These are phyloP conservation scores for Cavenderia fasciculata DNA, from an alignment of 78 protist genomes.

Conservation along the genomic window DNA sequence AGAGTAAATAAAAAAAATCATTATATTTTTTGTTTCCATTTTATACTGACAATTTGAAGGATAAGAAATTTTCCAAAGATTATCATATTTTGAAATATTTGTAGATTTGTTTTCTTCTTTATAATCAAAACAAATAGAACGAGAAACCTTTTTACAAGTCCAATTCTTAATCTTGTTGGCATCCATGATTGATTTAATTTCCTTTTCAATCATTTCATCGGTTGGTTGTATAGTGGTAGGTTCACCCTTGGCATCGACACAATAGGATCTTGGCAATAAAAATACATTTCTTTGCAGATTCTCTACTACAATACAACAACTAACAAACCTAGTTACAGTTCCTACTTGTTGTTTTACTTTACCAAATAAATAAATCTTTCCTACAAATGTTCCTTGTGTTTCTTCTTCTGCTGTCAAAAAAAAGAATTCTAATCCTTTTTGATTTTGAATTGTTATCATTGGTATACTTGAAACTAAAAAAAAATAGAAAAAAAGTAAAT, in stretches of 20 bases:
- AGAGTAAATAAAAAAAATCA: too few species aligned
- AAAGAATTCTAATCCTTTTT: conserved; percentile 37
- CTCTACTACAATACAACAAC: conserved; percentile 45
- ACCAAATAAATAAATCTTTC: conserved; percentile 58
- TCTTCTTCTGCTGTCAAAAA: conserved; percentile 27
- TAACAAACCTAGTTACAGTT: background rate
- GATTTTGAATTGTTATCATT: background rate
- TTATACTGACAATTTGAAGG: background rate
- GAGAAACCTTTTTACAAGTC: conserved; percentile 4
- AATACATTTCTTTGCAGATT: conserved; percentile 53
- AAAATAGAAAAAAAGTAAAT: background rate
- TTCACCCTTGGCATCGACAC: conserved; percentile 1
- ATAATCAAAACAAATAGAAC: conserved; percentile 48
- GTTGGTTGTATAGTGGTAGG: conserved; percentile 26
- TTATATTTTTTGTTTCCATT: too few species aligned
- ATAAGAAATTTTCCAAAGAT: conserved; percentile 30
- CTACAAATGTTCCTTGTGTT: background rate
- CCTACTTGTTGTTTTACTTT: background rate
- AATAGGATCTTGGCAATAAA: conserved; percentile 60
- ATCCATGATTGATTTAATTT: background rate
- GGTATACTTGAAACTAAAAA: background rate
- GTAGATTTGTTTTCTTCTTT: conserved; percentile 1
- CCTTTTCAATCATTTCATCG: background rate
- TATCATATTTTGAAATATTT: background rate
- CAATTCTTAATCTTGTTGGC: background rate